Base-by-base conservation (phyloP, 2,329 filamentous ascomycete genomes). In the Trichophaea hybrida region DNA sequence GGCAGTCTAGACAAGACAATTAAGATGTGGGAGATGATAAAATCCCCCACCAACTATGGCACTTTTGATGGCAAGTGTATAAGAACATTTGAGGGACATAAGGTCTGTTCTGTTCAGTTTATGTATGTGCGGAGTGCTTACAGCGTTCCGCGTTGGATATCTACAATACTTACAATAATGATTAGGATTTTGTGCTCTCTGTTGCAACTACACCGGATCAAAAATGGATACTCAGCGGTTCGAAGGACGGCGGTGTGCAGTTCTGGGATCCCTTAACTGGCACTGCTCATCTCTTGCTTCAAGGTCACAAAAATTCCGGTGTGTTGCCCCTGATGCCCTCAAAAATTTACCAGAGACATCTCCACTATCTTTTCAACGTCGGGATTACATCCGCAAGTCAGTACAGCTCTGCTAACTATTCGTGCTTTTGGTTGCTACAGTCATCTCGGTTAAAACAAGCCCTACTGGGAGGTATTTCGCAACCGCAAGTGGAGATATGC, bases 241-340 rank as follows among this genome's bases (percentile, higher is more conserved):
- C 89, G 63, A 98, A 98, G 77, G 93, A 98, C 71, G 82, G 93
- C 55, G 91, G 93, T 53, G 93, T 98, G 24, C 93, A 97, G 71
- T 97, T 98, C 78, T 98, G 93, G 93, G 91, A 98, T 70, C 91
- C 93, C 17, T 80, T 85, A 69, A 96, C 89, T 17, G 93, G 91
- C 38, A 85, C 87, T 66, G 94, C 91, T 1, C 91, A 97, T 74
- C 85, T 98, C 72, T 97, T 97, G 93, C 80, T 98, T 63, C 93
- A 97, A 73, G 93, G 93, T 32, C 93, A 98, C 73, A 97, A 97
- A 79, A 97, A 97, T 74, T 95, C 88, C 8, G 80, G 81, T 83
- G 72, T 69, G 77, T 74, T 24, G 24, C 24, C 24, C 24, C 24
- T 24, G 24, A 24, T 2, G 3, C 24, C 24, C 24, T 24, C 24